A percentile compares a stretch with the other conserved stretches of the same genome.
These are phyloP conservation scores for Capronia coronata DNA, from an alignment of 2,329 filamentous ascomycete species.

Conservation along the genomic window DNA sequence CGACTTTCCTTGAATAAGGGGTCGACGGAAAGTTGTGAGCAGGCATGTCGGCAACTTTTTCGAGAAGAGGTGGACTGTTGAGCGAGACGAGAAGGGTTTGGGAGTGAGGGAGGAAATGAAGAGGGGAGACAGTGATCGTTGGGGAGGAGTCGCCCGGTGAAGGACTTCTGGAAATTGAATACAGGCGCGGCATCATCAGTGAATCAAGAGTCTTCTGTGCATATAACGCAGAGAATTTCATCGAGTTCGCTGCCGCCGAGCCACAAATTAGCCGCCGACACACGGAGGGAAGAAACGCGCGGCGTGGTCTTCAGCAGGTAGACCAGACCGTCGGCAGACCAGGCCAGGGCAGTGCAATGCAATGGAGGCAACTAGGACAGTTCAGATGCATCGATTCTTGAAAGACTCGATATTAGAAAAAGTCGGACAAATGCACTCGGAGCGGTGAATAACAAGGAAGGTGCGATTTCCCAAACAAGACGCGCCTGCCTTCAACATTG, in stretches of 20 bases:
- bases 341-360: neutral
- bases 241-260: neutral
- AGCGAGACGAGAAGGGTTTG: slow-evolving; percentile 3
- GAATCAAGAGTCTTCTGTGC: neutral
- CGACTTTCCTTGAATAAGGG: neutral
- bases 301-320: neutral
- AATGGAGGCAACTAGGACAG: neutral
- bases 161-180: neutral
- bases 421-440: neutral
- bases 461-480: neutral
- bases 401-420: neutral
- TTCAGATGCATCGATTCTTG: neutral
- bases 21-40: neutral
- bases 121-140: neutral
- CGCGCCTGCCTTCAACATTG: neutral
- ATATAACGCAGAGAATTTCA: neutral
- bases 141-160: neutral
- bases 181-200: neutral
- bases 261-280: neutral
- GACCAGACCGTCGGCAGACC: neutral
- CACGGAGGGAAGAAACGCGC: neutral
- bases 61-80: neutral
- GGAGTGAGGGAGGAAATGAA: neutral
- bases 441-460: neutral
- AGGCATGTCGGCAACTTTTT: neutral